phyloP scores from a whole-genome alignment of 495 filamentous ascomycete species.

The Hypoxylon rickii region DNA sequence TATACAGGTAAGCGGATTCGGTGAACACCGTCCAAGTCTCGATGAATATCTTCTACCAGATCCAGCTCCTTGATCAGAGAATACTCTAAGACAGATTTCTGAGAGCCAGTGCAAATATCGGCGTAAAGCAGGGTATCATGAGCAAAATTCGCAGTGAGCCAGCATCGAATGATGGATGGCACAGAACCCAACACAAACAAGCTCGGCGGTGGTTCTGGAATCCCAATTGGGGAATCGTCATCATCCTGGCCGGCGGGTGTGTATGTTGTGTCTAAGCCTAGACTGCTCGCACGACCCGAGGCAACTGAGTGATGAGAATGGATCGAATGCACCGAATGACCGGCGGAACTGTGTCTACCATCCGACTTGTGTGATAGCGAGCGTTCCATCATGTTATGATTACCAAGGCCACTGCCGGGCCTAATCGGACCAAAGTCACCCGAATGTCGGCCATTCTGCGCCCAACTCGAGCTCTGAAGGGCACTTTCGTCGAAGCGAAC shows the following conservation, averaged over 20 bases:
- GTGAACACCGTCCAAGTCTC: slow-evolving; percentile 62
- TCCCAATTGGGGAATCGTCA: slow-evolving; percentile 65
- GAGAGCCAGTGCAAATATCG: slow-evolving; percentile 88
- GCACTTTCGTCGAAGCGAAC: slow-evolving; percentile 99
- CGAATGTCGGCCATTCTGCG: slow-evolving; percentile 77
- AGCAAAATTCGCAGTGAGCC: slow-evolving; percentile 85
- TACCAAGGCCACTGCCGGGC: slow-evolving; percentile 79
- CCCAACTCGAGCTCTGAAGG: slow-evolving; percentile 82
- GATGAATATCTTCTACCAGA: slow-evolving; percentile 66
- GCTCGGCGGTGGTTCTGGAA: slow-evolving; percentile 76
- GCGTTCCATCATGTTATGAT: slow-evolving; percentile 83
- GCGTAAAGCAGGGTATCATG: slow-evolving; percentile 88
- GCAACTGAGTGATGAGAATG: slow-evolving; percentile 56
- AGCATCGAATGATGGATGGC: slow-evolving; percentile 93
- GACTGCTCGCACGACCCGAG: slow-evolving; percentile 80
- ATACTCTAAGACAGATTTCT: slow-evolving; percentile 76
- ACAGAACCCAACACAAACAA: slow-evolving; percentile 83
- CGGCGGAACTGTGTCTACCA: slow-evolving; percentile 89
- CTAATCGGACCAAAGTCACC: slow-evolving; percentile 78
- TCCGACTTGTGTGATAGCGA: slow-evolving; percentile 94
- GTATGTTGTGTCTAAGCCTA: slow-evolving; percentile 76
- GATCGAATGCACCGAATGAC: slow-evolving; percentile 74
- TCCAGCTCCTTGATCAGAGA: slow-evolving; percentile 73
- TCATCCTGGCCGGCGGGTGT: slow-evolving; percentile 63
- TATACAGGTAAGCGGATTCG: slow-evolving; percentile 80